These are phyloP conservation scores for Debaryomyces nepalensis DNA, from an alignment of 1,139 yeast species.

Conservation along the genomic window DNA sequence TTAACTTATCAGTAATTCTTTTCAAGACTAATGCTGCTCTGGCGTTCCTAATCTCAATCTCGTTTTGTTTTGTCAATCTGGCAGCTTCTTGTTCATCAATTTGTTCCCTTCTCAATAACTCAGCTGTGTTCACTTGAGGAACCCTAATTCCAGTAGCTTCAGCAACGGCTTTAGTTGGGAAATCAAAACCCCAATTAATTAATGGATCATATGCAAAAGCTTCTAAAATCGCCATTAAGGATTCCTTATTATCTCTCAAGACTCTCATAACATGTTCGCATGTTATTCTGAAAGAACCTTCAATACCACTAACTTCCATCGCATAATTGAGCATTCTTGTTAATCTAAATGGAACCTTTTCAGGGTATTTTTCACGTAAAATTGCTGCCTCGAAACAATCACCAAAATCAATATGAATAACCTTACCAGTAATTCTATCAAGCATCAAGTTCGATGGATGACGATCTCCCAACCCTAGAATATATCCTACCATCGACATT, in stretches of 20 bases:
- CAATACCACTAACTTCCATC: conserved; percentile 98
- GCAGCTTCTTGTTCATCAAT: conserved; percentile 78
- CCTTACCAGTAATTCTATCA: conserved; percentile 92
- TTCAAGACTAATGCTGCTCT: conserved; percentile 90
- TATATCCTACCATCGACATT: conserved; percentile 98
- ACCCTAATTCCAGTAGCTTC: conserved; percentile 73
- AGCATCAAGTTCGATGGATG: conserved; percentile 98
- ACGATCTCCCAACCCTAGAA: conserved; percentile 94
- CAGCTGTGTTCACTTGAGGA: conserved; percentile 68
- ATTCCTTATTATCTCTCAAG: conserved; percentile 89
- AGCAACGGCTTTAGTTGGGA: conserved; percentile 79
- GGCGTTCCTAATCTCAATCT: conserved; percentile 81
- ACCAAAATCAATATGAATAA: conserved; percentile 96
- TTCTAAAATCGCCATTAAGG: conserved; percentile 95
- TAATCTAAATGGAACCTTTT: conserved; percentile 94
- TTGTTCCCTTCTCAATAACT: conserved; percentile 70
- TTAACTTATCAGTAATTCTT: conserved; percentile 88
- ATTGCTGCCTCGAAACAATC: conserved; percentile 99
- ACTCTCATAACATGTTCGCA: conserved; percentile 98
- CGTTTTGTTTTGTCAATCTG: conserved; percentile 71
- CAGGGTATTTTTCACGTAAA: conserved; percentile 94
- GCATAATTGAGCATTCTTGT: conserved; percentile 98
- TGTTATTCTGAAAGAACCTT: conserved; percentile 94
- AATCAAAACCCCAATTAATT: conserved; percentile 97
- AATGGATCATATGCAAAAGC: conserved; percentile 99